Evolutionary conservation across 2,329 filamentous ascomycete genomes (phyloP), one percentile per base, ranked within the genome.

Genomic region (Exophiala bonariae): DNA sequence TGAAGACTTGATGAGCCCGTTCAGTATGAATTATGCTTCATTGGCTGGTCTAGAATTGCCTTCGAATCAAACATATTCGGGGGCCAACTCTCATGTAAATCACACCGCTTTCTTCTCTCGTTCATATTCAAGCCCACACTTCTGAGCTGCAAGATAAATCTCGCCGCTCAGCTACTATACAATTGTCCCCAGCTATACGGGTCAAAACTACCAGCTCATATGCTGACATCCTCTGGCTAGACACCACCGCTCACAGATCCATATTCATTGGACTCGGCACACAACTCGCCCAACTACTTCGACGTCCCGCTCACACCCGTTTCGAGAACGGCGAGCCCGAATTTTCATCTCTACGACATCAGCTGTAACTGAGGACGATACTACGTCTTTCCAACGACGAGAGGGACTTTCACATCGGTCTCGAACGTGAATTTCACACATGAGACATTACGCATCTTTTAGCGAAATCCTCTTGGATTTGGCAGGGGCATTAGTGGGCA

Each of bases 21-120:
- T 82, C 62, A 76, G 75, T 59, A 77, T 81, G 67, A 80, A 76
- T 64, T 83, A 82, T 61, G 76, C 78, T 17, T 74, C 77, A 7
- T 78, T 82, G 71, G 75, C 72, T 47, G 77, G 75, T 36, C 78
- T 81, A 54, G 78, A 82, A 45, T 69, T 80, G 26, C 60, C 66
- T 19, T 64, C 63, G 38, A 57, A 62, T 26, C 62, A 69, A 35
- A 57, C 67, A 17, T 64, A 68, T 47, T 50, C 63, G 30, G 66
- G 70, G 38, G 59, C 64, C 34, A 63, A 61, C 52, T 62, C 68
- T 59, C 66, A 70, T 66, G 71, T 74, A 72, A 68, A 68, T 69
- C 62, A 59, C 60, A 63, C 61, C 55, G 36, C 40, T 56, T 54
- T 57, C 51, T 51, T 55, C 46, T 54, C 50, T 22, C 57, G 49